phyloP scores from a whole-genome alignment of 345 rosid genomes.

The Iberis pinnata region DNA sequence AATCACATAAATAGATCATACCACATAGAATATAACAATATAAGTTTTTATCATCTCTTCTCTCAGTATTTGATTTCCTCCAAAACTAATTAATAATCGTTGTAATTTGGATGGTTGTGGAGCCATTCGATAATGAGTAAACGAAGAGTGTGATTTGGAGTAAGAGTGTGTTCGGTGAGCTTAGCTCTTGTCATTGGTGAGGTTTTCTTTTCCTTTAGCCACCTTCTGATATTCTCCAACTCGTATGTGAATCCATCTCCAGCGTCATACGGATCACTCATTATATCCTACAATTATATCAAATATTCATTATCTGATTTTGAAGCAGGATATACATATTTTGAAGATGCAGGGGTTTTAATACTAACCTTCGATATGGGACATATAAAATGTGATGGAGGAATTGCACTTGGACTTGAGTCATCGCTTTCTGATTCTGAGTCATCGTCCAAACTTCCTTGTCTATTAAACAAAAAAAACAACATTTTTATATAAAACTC shows the following conservation, averaged over 20 bases:
- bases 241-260: constrained; percentile 79
- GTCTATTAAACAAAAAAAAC: background rate
- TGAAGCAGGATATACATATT: background rate
- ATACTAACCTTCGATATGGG: constrained; percentile 30
- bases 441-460: constrained; percentile 10
- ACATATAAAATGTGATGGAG: constrained; percentile 22
- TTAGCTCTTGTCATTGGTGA: constrained; percentile 52
- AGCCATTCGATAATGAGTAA: constrained; percentile 55
- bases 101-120: constrained; percentile 17
- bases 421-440: background rate
- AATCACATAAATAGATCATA: no score
- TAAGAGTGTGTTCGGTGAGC: constrained; percentile 35
- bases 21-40: background rate
- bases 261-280: constrained; percentile 63
- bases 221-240: constrained; percentile 37
- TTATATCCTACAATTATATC: constrained; percentile 40
- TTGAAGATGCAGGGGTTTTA: background rate
- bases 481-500: background rate
- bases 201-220: constrained; percentile 39
- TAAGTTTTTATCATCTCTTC: no score
- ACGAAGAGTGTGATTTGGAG: constrained; percentile 55
- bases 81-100: no score
- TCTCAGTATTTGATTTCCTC: no score
- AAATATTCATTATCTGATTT: no score
- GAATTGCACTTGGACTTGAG: background rate